These are phyloP conservation scores for Naganishia cerealis DNA, from an alignment of 1,284 basidiomycete species.

Conservation along the genomic window DNA sequence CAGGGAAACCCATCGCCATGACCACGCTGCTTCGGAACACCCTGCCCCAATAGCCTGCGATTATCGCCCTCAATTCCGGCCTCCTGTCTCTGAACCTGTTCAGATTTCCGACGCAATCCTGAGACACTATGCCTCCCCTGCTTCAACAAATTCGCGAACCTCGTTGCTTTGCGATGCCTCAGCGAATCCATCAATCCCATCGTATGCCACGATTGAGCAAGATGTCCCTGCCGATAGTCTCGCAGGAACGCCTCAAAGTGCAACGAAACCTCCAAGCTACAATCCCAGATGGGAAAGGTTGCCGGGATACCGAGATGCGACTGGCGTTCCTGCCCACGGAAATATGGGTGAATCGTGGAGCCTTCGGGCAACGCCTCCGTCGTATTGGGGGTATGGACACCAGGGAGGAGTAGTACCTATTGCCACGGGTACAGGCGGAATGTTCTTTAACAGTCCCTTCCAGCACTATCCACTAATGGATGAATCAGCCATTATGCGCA, in stretches of 20 bases:
- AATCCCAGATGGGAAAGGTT: slow-evolving; percentile 19
- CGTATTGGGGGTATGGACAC: neutral
- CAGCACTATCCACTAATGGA: neutral
- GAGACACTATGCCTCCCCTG: neutral
- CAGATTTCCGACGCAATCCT: neutral
- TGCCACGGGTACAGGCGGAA: slow-evolving; percentile 2
- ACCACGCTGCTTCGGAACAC: neutral
- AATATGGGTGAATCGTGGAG: no score
- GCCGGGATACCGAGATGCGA: slow-evolving; percentile 10
- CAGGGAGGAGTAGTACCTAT: neutral
- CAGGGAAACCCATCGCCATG: neutral
- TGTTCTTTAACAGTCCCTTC: slow-evolving; percentile 13
- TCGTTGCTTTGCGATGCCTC: neutral
- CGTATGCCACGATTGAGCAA: slow-evolving; percentile 17
- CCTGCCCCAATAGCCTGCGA: neutral
- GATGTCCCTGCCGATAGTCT: neutral
- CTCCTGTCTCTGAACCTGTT: neutral
- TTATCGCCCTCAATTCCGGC: neutral
- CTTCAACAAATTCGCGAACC: neutral
- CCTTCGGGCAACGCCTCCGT: slow-evolving; percentile 6
- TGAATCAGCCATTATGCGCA: neutral
- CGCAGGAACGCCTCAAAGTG: neutral
- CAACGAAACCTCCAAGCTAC: slow-evolving; percentile 12
- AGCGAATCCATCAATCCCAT: slow-evolving; percentile 1
- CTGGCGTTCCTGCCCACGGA: neutral